These are phyloP conservation scores for Asterophora lycoperdoides DNA, from an alignment of 768 basidiomycete species.

Conservation along the genomic window DNA sequence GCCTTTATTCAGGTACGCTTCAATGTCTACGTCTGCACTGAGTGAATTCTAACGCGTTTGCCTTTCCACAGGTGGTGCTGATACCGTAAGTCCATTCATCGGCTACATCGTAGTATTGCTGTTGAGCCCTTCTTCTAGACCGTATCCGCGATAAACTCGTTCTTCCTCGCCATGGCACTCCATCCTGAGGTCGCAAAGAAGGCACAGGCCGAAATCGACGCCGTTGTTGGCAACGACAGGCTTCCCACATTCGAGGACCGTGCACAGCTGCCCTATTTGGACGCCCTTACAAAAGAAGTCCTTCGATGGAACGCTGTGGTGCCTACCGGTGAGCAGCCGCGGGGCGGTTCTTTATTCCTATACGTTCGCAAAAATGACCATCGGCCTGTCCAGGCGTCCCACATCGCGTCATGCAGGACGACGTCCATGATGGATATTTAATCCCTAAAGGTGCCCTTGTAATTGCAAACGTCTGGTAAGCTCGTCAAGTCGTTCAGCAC, in stretches of 20 bases:
- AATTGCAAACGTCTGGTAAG: conserved; percentile 48
- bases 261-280: conserved; percentile 51
- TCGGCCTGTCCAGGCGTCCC: conserved; percentile 36
- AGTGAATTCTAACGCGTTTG: conserved; percentile 5
- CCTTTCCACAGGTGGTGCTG: conserved; percentile 45
- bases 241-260: conserved; percentile 60
- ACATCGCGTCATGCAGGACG: conserved; percentile 56
- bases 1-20: conserved; percentile 45
- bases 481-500: conserved; percentile 1
- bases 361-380: conserved; percentile 8
- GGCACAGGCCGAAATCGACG: conserved; percentile 61
- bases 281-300: conserved; percentile 59
- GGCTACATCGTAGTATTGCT: conserved; percentile 1
- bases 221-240: conserved; percentile 53
- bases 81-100: conserved; percentile 39
- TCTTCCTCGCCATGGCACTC: conserved; percentile 59
- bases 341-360: conserved; percentile 1
- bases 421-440: conserved; percentile 56
- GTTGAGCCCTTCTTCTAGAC: conserved; percentile 36
- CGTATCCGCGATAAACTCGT: conserved; percentile 55
- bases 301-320: conserved; percentile 46
- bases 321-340: conserved; percentile 34
- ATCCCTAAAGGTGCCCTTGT: conserved; percentile 57
- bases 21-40: background rate
- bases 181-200: conserved; percentile 53